Evolutionary conservation across 345 rosid species (phyloP).

Genomic region (Eucalyptus viminalis): DNA sequence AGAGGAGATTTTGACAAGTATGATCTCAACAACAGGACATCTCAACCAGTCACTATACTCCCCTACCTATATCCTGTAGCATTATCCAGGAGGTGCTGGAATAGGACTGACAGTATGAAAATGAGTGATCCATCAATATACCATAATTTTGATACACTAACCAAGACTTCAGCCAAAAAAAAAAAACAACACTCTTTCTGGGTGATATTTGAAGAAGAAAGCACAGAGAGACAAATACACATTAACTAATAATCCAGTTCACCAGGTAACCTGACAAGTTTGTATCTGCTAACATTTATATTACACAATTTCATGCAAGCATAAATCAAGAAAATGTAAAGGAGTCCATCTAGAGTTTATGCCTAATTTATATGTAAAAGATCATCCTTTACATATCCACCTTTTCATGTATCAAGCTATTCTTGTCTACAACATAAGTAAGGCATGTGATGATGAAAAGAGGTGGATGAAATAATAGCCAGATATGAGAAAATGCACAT

Average conservation of each 20-base stretch:
- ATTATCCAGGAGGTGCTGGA: not conserved
- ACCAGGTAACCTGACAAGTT: not conserved
- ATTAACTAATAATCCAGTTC: not conserved
- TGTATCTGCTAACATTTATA: not conserved
- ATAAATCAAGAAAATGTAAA: not conserved
- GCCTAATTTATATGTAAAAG: not conserved
- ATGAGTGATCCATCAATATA: not conserved
- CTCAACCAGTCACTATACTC: not conserved
- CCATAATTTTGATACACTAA: not conserved
- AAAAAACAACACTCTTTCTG: not conserved
- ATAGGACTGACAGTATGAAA: not conserved
- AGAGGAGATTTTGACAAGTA: not conserved
- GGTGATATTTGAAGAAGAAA: not conserved
- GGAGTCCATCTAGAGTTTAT: not conserved
- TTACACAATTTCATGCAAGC: not conserved
- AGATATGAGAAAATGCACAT: not conserved
- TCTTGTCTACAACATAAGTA: not conserved
- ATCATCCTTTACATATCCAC: not conserved
- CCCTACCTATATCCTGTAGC: not conserved
- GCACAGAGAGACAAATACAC: not conserved
- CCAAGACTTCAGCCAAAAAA: not conserved
- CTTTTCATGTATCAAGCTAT: not conserved
- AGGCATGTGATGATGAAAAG: too few species aligned
- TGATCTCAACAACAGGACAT: not conserved
- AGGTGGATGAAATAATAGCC: not conserved